phyloP scores from a whole-genome alignment of 441 rosid species.

The Populus hybrid region DNA sequence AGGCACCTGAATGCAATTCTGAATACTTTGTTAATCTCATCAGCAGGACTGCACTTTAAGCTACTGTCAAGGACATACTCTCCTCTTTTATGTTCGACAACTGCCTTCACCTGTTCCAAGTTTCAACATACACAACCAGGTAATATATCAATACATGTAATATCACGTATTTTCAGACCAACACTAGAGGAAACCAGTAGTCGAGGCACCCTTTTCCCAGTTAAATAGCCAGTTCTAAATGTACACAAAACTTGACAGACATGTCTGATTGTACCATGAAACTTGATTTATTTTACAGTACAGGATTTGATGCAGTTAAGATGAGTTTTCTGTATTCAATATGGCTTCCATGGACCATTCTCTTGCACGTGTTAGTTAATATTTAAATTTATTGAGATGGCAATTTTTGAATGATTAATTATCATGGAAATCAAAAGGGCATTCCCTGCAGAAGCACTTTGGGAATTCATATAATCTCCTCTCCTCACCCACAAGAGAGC shows the following conservation, averaged over 20 bases:
- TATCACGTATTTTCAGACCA: neutral
- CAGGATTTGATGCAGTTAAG: neutral
- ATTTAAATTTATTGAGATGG: neutral
- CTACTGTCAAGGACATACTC: conserved; percentile 56
- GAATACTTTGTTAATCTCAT: conserved; percentile 56
- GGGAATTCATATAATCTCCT: neutral
- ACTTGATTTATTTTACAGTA: neutral
- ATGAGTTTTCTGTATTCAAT: neutral
- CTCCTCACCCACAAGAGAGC: neutral
- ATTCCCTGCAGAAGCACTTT: neutral
- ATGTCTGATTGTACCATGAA: neutral
- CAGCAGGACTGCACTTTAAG: conserved; percentile 45
- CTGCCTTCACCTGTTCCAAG: conserved; percentile 60
- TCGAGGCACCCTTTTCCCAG: neutral
- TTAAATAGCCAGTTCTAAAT: neutral
- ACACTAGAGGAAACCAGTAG: neutral
- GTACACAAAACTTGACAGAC: neutral
- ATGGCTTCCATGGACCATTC: neutral
- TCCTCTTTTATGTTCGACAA: conserved; percentile 62
- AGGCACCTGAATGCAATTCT: conserved; percentile 70
- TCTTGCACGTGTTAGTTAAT: neutral
- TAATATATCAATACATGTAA: neutral
- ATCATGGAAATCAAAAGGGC: neutral
- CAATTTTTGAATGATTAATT: neutral
- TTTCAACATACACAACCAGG: neutral